These are phyloP conservation scores for Fusarium sp. DNA, from an alignment of 2,329 filamentous ascomycete species.

Conservation along the genomic window DNA sequence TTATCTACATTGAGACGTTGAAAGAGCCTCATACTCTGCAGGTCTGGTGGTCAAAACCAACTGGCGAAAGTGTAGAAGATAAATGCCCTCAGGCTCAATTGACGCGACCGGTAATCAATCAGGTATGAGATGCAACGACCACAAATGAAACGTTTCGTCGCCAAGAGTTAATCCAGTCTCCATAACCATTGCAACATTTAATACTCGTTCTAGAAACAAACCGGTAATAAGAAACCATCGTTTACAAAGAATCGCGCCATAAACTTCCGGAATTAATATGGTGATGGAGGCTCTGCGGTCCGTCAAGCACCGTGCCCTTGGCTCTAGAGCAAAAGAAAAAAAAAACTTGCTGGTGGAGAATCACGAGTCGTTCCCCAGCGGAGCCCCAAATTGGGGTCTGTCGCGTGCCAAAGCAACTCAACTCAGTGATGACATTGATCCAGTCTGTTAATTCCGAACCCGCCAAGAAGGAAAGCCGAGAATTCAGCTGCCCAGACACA, in stretches of 20 bases:
- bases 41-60: too few relatives aligned
- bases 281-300: slow-evolving; percentile 25
- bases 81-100: background rate
- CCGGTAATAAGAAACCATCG: background rate
- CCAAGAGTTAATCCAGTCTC: background rate
- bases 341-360: background rate
- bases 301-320: background rate
- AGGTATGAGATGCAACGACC: too few relatives aligned
- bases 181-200: background rate
- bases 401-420: background rate
- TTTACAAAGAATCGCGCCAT: background rate
- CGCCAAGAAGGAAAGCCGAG: background rate
- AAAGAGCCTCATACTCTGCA: accelerated
- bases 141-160: background rate
- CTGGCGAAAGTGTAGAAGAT: accelerated
- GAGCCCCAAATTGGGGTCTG: background rate
- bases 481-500: slow-evolving; percentile 5
- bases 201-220: background rate
- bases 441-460: background rate
- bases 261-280: background rate
- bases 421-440: background rate
- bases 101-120: too few relatives aligned
- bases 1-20: accelerated
- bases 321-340: background rate
- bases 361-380: background rate